phyloP scores from a whole-genome alignment of 352 stramenopile genomes.

The Phytophthora vignae region DNA sequence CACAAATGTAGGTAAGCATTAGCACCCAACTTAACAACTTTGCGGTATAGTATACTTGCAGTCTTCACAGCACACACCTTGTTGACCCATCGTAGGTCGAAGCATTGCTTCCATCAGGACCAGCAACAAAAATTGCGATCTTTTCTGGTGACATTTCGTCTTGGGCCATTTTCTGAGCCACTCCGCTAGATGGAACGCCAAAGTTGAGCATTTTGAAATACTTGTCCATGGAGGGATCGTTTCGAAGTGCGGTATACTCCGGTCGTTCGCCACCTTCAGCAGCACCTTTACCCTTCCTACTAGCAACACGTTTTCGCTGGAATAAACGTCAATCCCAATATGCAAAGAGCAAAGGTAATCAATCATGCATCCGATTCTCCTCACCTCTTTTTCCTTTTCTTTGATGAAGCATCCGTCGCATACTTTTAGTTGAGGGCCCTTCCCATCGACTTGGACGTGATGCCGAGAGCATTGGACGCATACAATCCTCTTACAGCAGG shows the following conservation, averaged over 20 bases:
- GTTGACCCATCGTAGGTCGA: not conserved
- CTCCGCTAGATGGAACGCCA: constrained; percentile 68
- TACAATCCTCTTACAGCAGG: constrained; percentile 54
- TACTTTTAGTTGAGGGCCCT: constrained; percentile 54
- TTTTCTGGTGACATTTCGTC: constrained; percentile 71
- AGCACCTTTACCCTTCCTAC: constrained; percentile 18
- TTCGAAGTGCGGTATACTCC: constrained; percentile 61
- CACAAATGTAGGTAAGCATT: not conserved
- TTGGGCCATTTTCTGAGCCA: constrained; percentile 86
- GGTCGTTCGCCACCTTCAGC: constrained; percentile 42
- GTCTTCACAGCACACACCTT: constrained; percentile 15
- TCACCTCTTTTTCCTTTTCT: constrained; percentile 67
- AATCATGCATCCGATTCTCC: constrained; percentile 9
- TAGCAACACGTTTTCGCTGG: constrained; percentile 51
- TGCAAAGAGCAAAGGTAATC: not conserved
- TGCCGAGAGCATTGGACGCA: constrained; percentile 74
- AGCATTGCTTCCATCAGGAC: constrained; percentile 41
- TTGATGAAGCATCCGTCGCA: constrained; percentile 84
- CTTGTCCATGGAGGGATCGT: constrained; percentile 76
- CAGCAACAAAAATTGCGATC: constrained; percentile 65
- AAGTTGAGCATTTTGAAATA: constrained; percentile 90
- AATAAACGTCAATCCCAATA: constrained; percentile 18
- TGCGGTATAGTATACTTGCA: not conserved
- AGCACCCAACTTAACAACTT: not conserved
- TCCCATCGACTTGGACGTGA: constrained; percentile 50